phyloP scores from a whole-genome alignment of 2,329 filamentous ascomycete genomes.

The Phialocephala sp. region DNA sequence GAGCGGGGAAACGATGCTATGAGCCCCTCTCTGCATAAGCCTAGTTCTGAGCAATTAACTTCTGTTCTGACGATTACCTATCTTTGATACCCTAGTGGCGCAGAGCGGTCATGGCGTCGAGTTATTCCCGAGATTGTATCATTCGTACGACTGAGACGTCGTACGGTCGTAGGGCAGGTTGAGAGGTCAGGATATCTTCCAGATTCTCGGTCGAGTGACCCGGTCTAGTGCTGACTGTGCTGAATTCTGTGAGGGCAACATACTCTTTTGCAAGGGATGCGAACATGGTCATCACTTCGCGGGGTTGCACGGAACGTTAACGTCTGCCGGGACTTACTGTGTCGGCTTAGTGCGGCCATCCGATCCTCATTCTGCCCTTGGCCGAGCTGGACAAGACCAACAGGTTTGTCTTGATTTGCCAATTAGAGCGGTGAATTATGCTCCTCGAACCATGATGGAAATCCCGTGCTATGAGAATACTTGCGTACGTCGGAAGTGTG shows the following conservation, averaged over 20 bases:
- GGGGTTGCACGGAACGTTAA: constrained; percentile 4
- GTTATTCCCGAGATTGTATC: constrained; percentile 11
- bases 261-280: neutral
- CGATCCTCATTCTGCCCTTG: neutral
- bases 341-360: constrained; percentile 1
- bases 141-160: constrained; percentile 14
- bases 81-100: constrained; percentile 1
- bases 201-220: constrained; percentile 19
- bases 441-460: neutral
- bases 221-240: constrained; percentile 21
- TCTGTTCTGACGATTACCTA: neutral
- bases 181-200: neutral
- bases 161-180: neutral
- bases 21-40: constrained; percentile 12
- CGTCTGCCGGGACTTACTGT: constrained; percentile 8
- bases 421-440: constrained; percentile 10
- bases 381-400: constrained; percentile 7
- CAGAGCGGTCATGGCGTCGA: constrained; percentile 3
- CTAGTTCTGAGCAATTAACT: neutral
- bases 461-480: neutral
- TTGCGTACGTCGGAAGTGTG: neutral
- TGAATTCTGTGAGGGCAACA: neutral
- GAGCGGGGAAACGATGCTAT: constrained; percentile 1
- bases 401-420: neutral
- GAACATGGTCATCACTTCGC: constrained; percentile 9